Base-by-base conservation (phyloP, 2,329 filamentous ascomycete species). In the Coleophoma cylindrospora region DNA sequence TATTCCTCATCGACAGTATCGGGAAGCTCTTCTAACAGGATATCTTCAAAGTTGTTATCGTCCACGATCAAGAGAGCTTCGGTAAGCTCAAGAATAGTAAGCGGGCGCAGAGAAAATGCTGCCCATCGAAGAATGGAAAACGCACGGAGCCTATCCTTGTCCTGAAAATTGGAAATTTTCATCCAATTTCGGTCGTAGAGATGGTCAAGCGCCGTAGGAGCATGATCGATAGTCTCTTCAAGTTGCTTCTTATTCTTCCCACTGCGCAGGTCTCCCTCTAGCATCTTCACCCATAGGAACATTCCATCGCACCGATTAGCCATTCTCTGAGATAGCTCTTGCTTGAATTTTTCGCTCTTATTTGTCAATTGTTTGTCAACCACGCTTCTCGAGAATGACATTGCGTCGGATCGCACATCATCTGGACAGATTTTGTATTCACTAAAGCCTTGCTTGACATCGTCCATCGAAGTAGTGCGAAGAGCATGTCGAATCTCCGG, bases 1-100 rank as follows among this genome's bases (percentile, higher is more conserved):
- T 66, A 68, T 0, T 64, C 61, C 0, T 68, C 57, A 11, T 67
- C 53, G 1, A 66, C 14, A 0, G 15, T 14, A 5, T 68, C 62
- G 0, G 63, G 63, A 0, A 66, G 33, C 0, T 69, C 59, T 0
- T 65, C 59, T 0, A 49, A n/a, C 0, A 52, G 54, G 0, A 64
- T 37, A 0, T 53, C 47, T 11, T 56, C 57, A 17, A 48, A 47
- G 9, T 55, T 49, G 1, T 55, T 12, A 1, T 59, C 51, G 43
- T 51, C 48, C 19, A 34, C 27, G 17, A 57, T 38, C 32, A 43
- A 21, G 12, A 59, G 43, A 34, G 54, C 56, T 47, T 60, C 57
- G 34, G 50, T 49, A 7, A 60, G 27, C 43, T 57, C 54, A 7
- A 45, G 41, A 38, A 60, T 47, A n/a, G 50, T 56, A 21, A 60